A percentile compares a stretch with the other conserved stretches of the same genome.
phyloP scores from a whole-genome alignment of 2,329 filamentous ascomycete genomes.

The Colletotrichum spinosum region DNA sequence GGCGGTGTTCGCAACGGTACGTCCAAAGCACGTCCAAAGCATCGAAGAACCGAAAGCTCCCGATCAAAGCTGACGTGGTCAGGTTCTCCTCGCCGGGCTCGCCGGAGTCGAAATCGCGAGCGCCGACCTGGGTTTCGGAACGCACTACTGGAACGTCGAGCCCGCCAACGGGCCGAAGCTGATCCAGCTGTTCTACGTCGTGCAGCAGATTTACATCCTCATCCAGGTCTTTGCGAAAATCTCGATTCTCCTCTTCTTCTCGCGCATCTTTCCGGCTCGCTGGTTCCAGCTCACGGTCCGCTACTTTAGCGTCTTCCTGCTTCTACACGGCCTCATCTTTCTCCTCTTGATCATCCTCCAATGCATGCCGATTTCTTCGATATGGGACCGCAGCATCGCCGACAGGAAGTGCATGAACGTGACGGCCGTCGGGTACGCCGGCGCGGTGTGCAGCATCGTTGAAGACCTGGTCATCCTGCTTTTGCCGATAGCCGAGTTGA shows the following conservation, averaged over 20 bases:
- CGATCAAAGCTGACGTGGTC: background rate
- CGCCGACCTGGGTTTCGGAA: constrained; percentile 40
- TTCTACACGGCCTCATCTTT: constrained; percentile 39
- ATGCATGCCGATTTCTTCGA: constrained; percentile 36
- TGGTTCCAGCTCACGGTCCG: constrained; percentile 38
- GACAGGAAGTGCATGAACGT: constrained; percentile 67
- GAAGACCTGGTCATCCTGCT: constrained; percentile 76
- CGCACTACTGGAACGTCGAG: constrained; percentile 42
- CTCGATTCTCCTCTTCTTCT: constrained; percentile 43
- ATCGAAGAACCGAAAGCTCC: no score
- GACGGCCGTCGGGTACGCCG: constrained; percentile 73
- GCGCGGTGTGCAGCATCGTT: constrained; percentile 75
- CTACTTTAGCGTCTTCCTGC: constrained; percentile 33
- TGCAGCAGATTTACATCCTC: constrained; percentile 41
- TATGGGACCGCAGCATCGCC: constrained; percentile 37
- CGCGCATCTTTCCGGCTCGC: constrained; percentile 38
- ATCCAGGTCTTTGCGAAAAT: constrained; percentile 42
- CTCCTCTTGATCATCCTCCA: constrained; percentile 40
- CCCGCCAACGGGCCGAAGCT: constrained; percentile 31
- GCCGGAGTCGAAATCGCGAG: constrained; percentile 39
- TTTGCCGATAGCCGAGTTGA: constrained; percentile 72
- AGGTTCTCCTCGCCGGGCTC: constrained; percentile 35
- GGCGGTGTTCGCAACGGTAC: constrained; percentile 30
- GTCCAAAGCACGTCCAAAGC: constrained; percentile 3
- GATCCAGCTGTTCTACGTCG: constrained; percentile 38